A percentile compares a stretch with the other conserved stretches of the same genome.
phyloP scores from a whole-genome alignment of 1,284 basidiomycete species.

The Ustilago trichophora region DNA sequence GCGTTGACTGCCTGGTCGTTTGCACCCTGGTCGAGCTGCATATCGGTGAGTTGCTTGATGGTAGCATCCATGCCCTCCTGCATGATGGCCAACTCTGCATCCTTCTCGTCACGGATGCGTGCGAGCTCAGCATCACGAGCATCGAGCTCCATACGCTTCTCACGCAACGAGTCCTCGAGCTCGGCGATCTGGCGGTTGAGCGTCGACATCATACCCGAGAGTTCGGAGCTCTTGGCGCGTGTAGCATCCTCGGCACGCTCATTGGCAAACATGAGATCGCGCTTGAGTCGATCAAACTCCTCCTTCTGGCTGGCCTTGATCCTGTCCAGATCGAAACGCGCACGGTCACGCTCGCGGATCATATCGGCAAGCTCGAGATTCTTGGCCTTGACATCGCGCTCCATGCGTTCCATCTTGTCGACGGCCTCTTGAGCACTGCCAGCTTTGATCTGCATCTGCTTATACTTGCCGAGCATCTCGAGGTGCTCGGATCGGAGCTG shows the following conservation, averaged over 20 bases:
- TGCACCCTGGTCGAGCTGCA: slow-evolving; percentile 85
- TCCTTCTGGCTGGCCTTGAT: slow-evolving; percentile 91
- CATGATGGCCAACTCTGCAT: slow-evolving; percentile 92
- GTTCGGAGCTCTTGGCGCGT: slow-evolving; percentile 90
- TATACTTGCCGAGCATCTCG: slow-evolving; percentile 96
- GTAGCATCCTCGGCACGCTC: slow-evolving; percentile 95
- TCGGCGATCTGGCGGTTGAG: slow-evolving; percentile 96
- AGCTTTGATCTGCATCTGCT: slow-evolving; percentile 96
- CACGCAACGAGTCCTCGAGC: slow-evolving; percentile 89
- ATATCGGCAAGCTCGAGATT: slow-evolving; percentile 98
- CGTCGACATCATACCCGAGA: slow-evolving; percentile 85
- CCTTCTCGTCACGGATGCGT: slow-evolving; percentile 89
- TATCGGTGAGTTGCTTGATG: slow-evolving; percentile 85
- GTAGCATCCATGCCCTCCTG: slow-evolving; percentile 96
- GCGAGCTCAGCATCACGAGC: slow-evolving; percentile 79
- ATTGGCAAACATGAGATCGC: slow-evolving; percentile 95
- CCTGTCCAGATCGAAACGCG: slow-evolving; percentile 94
- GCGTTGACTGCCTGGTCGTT: slow-evolving; percentile 89
- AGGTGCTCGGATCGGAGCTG: slow-evolving; percentile 96
- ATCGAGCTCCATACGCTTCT: slow-evolving; percentile 77
- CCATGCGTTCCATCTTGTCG: slow-evolving; percentile 99
- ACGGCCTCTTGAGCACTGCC: slow-evolving; percentile 99
- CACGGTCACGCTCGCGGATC: slow-evolving; percentile 96
- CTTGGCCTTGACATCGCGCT: slow-evolving; percentile 96
- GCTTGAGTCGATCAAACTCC: slow-evolving; percentile 88